Percentiles rank a stretch among this genome's conserved stretches.
Evolutionary conservation across 768 basidiomycete species (phyloP).

Genomic region (Podaxis sp.): DNA sequence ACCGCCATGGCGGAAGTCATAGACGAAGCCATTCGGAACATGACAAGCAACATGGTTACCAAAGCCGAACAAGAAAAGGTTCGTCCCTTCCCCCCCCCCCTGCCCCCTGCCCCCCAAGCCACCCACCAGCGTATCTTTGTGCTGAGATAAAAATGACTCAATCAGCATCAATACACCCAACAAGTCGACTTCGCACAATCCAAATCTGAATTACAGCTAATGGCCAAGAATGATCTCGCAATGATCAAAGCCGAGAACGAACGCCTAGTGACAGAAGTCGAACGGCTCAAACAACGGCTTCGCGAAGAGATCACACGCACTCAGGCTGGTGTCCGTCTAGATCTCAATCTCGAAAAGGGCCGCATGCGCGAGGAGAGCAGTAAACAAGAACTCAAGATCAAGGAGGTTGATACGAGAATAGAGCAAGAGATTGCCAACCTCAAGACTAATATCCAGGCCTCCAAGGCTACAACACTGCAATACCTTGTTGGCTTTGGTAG

Average conservation of each 20-base stretch:
- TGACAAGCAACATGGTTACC: conserved; percentile 95
- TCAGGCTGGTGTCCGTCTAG: conserved; percentile 89
- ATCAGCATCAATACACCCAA: conserved; percentile 86
- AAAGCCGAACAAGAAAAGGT: conserved; percentile 97
- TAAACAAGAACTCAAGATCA: conserved; percentile 92
- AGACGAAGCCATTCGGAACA: conserved; percentile 93
- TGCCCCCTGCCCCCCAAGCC: neutral
- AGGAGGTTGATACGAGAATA: conserved; percentile 95
- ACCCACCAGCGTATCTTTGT: neutral
- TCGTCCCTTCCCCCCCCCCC: conserved; percentile 14
- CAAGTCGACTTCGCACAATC: conserved; percentile 97
- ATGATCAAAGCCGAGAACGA: conserved; percentile 97
- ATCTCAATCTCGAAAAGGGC: conserved; percentile 96
- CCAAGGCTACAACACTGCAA: conserved; percentile 87
- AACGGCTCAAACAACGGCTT: conserved; percentile 91
- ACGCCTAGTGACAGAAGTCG: conserved; percentile 85
- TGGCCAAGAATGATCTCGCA: conserved; percentile 95
- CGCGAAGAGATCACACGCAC: conserved; percentile 90
- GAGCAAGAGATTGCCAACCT: conserved; percentile 93
- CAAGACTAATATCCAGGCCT: conserved; percentile 79
- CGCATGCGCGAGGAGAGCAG: conserved; percentile 91
- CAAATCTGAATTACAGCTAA: conserved; percentile 93
- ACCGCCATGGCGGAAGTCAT: conserved; percentile 95
- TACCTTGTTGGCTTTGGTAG: conserved; percentile 85
- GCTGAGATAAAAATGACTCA: neutral